Evolutionary conservation across 2,329 filamentous ascomycete genomes (phyloP), one percentile per base, ranked within the genome.

Genomic region (Coniella vitis): DNA sequence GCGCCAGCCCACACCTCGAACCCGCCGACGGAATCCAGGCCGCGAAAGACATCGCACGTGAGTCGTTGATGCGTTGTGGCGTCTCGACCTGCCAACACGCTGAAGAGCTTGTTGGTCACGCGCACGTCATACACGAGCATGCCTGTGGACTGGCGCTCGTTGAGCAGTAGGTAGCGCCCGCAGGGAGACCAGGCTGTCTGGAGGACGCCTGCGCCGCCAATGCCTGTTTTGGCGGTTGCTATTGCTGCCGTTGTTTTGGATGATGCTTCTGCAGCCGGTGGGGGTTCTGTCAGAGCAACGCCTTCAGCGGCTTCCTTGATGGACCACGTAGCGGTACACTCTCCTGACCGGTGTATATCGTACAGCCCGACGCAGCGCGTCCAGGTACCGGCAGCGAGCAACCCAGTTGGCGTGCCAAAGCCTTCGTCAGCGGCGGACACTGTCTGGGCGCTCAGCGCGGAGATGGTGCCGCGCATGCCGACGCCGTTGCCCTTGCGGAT

Each of bases 1-100:
- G 74, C 72, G 2, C 81, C 81, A 5, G 76, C 76, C 81, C 81
- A 84, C 39, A 84, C 69, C 60, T 84, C 81, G 53, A 80, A 81
- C 2, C 72, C 71, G 1, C 66, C 65, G 0, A 53, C 50, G 0
- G 54, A 57, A 0, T 57, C 59, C 3, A 58, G 52, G 4, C 69
- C 67, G 0, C 70, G 65, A 54, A 77, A 84, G 3, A 79, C 69
- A 58, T 82, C 76, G 50, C 75, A 75, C 10, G 63, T 66, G 35
- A 84, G 61, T 35, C 76, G 71, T 60, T 84, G 81, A 55, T 81
- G 79, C 0, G 74, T 75, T 2, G 60, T 58, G 4, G 74, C 70
- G 7, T 65, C 61, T 19, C 79, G 73, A 4, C 76, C 78, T 0
- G 66, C 61, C 10, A 84, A 63, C 45, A 71, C 70, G n/a, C 70